Conservation (phyloP, 306 rosid species). For the Medicago lupulina region DNA sequence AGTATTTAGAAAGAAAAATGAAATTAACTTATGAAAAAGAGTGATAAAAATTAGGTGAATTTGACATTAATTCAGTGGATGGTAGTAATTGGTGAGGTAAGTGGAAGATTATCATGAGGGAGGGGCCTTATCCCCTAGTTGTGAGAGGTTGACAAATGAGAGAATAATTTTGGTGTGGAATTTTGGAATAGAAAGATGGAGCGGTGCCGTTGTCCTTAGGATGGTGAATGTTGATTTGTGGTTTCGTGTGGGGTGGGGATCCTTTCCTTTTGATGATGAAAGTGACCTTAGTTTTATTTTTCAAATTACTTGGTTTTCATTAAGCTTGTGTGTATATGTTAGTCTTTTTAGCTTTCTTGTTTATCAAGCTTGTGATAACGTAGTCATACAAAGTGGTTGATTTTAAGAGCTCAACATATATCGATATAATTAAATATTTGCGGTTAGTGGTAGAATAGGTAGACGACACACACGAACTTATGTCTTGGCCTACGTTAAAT, state of each 20-base stretch:
- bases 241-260: conserved; percentile 40
- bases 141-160: not conserved
- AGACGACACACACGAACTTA: no score
- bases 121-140: not conserved
- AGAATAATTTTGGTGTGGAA: conserved; percentile 30
- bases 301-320: not conserved
- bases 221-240: conserved; percentile 29
- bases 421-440: no score
- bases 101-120: not conserved
- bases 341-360: not conserved
- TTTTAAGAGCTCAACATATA: no score
- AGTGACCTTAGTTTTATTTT: conserved; percentile 16
- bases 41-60: no score
- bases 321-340: not conserved
- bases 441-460: not conserved
- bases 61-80: no score
- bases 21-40: no score
- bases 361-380: not conserved
- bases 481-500: no score
- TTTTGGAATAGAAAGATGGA: conserved; percentile 44
- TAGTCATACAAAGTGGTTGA: not conserved
- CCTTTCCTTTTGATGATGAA: conserved; percentile 33
- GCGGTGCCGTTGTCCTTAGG: conserved; percentile 44
- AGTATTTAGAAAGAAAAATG: no score
- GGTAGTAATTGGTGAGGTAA: conserved; percentile 14